Evolutionary conservation across 495 filamentous ascomycete genomes (phyloP).

Genomic region (Lineolata rhizophorae): DNA sequence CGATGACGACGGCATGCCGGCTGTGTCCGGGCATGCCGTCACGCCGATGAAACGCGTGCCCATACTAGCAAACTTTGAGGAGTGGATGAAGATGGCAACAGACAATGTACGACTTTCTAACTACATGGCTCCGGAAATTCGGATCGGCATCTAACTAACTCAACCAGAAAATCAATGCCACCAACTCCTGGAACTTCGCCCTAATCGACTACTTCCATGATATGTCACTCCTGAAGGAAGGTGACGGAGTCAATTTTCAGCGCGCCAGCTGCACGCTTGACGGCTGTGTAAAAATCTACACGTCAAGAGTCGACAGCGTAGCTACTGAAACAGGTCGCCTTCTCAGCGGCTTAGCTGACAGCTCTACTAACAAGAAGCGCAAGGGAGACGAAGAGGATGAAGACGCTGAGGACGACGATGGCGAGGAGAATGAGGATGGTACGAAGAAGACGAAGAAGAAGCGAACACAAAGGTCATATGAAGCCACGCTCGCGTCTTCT

Average conservation of each 20-base stretch:
- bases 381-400: conserved; percentile 36
- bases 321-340: conserved; percentile 94
- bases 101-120: conserved; percentile 37
- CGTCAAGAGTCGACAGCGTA: conserved; percentile 92
- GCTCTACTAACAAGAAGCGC: conserved; percentile 53
- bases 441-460: conserved; percentile 49
- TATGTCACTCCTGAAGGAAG: conserved; percentile 91
- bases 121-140: too few species aligned
- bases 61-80: conserved; percentile 92
- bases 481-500: conserved; percentile 72
- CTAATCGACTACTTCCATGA: conserved; percentile 99
- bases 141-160: conserved; percentile 3
- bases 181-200: conserved; percentile 98
- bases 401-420: conserved; percentile 48
- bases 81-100: conserved; percentile 99
- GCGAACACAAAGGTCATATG: conserved; percentile 58
- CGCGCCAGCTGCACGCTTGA: conserved; percentile 96
- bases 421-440: conserved; percentile 58
- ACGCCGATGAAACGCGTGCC: conserved; percentile 95
- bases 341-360: conserved; percentile 84
- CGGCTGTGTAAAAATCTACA: conserved; percentile 98
- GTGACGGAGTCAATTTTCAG: conserved; percentile 94
- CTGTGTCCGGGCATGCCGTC: conserved; percentile 44
- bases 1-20: conserved; percentile 34
- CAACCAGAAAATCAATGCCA: conserved; percentile 74